Evolutionary conservation across 345 rosid genomes (phyloP).

Genomic region (Luvunga scandens): DNA sequence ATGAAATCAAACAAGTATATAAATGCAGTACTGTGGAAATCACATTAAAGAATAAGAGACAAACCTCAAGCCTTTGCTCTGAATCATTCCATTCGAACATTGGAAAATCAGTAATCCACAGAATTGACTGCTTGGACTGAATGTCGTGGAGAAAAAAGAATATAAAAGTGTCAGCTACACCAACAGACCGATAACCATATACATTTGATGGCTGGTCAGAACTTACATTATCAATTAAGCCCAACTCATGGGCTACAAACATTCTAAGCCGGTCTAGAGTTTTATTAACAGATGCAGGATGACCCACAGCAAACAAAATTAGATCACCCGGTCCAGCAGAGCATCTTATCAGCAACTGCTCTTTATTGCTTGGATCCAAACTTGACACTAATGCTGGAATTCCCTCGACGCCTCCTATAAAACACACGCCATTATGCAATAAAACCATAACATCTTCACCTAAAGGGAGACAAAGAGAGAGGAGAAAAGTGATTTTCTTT

Average conservation of each 20-base stretch:
- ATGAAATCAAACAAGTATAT: neutral
- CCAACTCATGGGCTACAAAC: constrained; percentile 66
- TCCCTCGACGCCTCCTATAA: constrained; percentile 68
- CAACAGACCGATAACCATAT: neutral
- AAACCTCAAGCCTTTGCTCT: constrained; percentile 91
- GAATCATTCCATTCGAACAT: constrained; percentile 94
- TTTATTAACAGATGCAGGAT: constrained; percentile 65
- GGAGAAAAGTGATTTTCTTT: constrained; percentile 3
- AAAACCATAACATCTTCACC: constrained; percentile 2
- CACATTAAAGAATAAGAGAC: constrained; percentile 18
- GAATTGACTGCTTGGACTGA: constrained; percentile 80
- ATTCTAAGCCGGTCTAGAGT: constrained; percentile 78
- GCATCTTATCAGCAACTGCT: constrained; percentile 53
- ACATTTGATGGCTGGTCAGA: constrained; percentile 13
- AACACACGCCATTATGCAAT: constrained; percentile 4
- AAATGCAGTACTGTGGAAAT: neutral
- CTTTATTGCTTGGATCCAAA: constrained; percentile 50
- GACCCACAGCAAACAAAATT: constrained; percentile 86
- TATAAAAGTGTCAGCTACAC: neutral
- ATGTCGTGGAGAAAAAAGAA: constrained; percentile 14
- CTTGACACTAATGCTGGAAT: constrained; percentile 71
- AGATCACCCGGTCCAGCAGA: constrained; percentile 82
- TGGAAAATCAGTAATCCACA: constrained; percentile 98
- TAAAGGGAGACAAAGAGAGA: constrained; percentile 1
- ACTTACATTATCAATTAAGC: constrained; percentile 76